Conservation (phyloP, 371 early-diverging fungal genomes). For the Actinomucor elegans region DNA sequence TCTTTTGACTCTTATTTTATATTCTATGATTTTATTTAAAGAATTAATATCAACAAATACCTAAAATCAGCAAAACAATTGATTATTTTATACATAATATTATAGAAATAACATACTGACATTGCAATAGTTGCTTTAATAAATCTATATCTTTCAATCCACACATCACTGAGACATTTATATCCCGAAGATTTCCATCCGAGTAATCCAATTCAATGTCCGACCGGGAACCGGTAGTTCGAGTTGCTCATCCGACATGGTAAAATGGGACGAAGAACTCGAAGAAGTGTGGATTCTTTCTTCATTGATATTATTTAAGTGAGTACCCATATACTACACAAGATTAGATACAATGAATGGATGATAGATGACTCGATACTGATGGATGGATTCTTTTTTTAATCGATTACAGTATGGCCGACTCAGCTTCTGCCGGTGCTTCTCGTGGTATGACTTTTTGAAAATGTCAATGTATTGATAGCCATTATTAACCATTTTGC, state of each 20-base stretch:
- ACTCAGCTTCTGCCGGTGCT: conserved; percentile 77
- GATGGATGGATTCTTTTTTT: conserved; percentile 15
- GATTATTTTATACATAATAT: too few relatives aligned
- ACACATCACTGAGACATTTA: too few relatives aligned
- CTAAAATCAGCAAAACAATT: too few relatives aligned
- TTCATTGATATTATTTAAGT: conserved; percentile 29
- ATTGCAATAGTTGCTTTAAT: too few relatives aligned
- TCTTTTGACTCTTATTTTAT: neutral
- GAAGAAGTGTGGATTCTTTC: conserved; percentile 11
- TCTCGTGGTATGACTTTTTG: conserved; percentile 58
- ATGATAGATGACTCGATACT: conserved; percentile 4
- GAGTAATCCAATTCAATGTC: too few relatives aligned
- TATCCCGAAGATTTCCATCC: too few relatives aligned
- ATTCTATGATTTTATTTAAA: neutral
- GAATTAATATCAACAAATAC: too few relatives aligned
- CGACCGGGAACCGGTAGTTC: too few relatives aligned
- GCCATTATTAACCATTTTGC: neutral
- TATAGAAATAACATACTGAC: too few relatives aligned
- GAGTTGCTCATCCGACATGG: too few relatives aligned
- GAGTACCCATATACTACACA: conserved; percentile 9
- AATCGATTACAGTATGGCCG: conserved; percentile 65
- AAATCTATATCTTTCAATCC: too few relatives aligned
- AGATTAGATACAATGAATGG: neutral
- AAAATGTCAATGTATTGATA: neutral
- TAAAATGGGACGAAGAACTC: conserved; percentile 6